A percentile compares a stretch with the other conserved stretches of the same genome.
These are phyloP conservation scores for Nakazawaea ishiwadae DNA, from an alignment of 805 yeast species.

Conservation along the genomic window DNA sequence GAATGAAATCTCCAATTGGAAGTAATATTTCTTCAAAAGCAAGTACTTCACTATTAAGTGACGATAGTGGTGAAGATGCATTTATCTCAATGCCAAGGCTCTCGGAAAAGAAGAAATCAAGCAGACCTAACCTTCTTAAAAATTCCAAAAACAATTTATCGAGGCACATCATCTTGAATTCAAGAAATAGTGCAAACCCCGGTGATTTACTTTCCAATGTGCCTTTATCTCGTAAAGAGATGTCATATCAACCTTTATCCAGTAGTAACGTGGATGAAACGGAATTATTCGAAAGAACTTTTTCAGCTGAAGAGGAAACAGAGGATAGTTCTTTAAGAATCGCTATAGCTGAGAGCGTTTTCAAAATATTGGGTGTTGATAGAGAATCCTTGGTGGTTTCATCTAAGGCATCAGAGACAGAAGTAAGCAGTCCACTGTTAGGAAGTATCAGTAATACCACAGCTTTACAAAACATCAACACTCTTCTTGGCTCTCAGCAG, in stretches of 20 bases:
- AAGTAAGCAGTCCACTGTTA: slow-evolving; percentile 7
- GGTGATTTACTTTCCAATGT: slow-evolving; percentile 84
- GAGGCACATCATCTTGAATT: slow-evolving; percentile 46
- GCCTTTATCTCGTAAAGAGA: slow-evolving; percentile 49
- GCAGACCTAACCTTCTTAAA: background rate
- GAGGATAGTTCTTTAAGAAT: slow-evolving; percentile 61
- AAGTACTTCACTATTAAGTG: background rate
- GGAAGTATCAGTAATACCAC: background rate
- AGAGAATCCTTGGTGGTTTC: slow-evolving; percentile 20
- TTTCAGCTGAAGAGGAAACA: slow-evolving; percentile 63
- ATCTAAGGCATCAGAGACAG: slow-evolving; percentile 2
- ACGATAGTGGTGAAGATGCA: slow-evolving; percentile 1
- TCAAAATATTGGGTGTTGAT: slow-evolving; percentile 62
- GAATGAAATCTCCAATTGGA: background rate
- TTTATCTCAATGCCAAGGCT: slow-evolving; percentile 13
- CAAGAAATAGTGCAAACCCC: slow-evolving; percentile 62
- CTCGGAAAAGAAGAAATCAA: slow-evolving; percentile 3
- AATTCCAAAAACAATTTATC: slow-evolving; percentile 21
- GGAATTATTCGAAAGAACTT: slow-evolving; percentile 30
- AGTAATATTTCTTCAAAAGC: background rate
- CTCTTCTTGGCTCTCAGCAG: background rate
- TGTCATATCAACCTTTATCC: slow-evolving; percentile 11
- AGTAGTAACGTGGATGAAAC: slow-evolving; percentile 12
- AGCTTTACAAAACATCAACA: background rate
- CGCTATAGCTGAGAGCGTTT: slow-evolving; percentile 68